Evolutionary conservation across 2,329 filamentous ascomycete genomes (phyloP).

Genomic region (Aureobasidium melanogenum): DNA sequence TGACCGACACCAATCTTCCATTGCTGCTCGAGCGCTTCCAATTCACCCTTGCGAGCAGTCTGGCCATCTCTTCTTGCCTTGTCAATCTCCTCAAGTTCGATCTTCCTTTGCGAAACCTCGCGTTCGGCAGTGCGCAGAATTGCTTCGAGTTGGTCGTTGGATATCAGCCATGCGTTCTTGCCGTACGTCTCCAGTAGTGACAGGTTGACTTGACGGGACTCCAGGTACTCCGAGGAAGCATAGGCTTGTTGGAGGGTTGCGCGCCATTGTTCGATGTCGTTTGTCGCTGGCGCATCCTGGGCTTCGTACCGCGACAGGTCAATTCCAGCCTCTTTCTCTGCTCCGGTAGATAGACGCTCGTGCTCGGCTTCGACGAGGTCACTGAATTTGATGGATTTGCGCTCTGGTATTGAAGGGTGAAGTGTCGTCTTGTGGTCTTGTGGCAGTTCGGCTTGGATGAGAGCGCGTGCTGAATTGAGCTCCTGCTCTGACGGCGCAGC

Average conservation of each 20-base stretch:
- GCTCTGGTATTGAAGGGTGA: slow-evolving; percentile 51
- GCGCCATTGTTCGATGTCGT: slow-evolving; percentile 39
- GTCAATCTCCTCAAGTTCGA: slow-evolving; percentile 65
- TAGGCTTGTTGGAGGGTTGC: slow-evolving; percentile 47
- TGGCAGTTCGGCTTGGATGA: slow-evolving; percentile 60
- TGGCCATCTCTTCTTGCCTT: slow-evolving; percentile 61
- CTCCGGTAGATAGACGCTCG: slow-evolving; percentile 51
- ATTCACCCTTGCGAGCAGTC: slow-evolving; percentile 61
- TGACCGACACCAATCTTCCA: slow-evolving; percentile 74
- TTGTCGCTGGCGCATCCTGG: slow-evolving; percentile 48
- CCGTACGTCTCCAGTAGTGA: slow-evolving; percentile 70
- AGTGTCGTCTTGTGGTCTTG: slow-evolving; percentile 39
- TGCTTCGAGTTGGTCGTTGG: slow-evolving; percentile 71
- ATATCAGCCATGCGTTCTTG: slow-evolving; percentile 84
- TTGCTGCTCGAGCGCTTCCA: slow-evolving; percentile 62
- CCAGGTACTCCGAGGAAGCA: slow-evolving; percentile 49
- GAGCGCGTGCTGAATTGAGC: slow-evolving; percentile 57
- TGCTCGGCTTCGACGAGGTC: slow-evolving; percentile 61
- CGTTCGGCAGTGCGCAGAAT: slow-evolving; percentile 61
- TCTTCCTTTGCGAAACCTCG: slow-evolving; percentile 60
- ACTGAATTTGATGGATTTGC: slow-evolving; percentile 50
- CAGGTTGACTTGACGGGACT: slow-evolving; percentile 51
- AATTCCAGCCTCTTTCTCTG: slow-evolving; percentile 45
- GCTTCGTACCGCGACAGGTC: slow-evolving; percentile 79
- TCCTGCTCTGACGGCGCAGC: slow-evolving; percentile 53